A percentile compares a stretch with the other conserved stretches of the same genome.
phyloP scores from a whole-genome alignment of 2,329 filamentous ascomycete genomes.

The Geosmithia flava region DNA sequence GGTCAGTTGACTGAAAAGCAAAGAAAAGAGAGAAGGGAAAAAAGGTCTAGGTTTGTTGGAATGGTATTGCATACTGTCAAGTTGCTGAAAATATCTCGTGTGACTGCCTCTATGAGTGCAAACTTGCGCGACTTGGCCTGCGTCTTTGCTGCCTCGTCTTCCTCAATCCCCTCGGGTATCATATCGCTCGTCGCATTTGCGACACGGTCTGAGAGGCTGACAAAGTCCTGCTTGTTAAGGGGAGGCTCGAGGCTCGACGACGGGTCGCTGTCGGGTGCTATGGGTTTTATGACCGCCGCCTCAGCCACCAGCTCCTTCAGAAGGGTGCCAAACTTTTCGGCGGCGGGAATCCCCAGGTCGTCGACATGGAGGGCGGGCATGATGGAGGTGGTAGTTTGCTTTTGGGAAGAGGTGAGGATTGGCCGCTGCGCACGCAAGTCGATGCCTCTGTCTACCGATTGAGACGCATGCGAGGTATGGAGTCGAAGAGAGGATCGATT shows the following conservation, averaged over 20 bases:
- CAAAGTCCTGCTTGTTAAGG: slow-evolving; percentile 57
- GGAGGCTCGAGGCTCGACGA: slow-evolving; percentile 57
- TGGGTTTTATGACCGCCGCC: slow-evolving; percentile 42
- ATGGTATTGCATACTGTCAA: slow-evolving; percentile 49
- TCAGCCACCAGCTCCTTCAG: slow-evolving; percentile 45
- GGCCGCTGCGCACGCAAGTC: neutral
- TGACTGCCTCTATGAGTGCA: slow-evolving; percentile 71
- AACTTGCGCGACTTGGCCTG: slow-evolving; percentile 36
- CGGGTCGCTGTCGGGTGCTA: slow-evolving; percentile 10
- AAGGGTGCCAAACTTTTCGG: slow-evolving; percentile 38
- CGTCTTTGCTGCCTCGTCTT: slow-evolving; percentile 25
- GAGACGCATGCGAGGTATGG: neutral
- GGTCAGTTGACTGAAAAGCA: no score
- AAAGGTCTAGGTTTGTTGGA: no score
- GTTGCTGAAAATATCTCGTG: slow-evolving; percentile 67
- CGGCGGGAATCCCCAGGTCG: slow-evolving; percentile 37
- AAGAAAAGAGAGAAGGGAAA: no score
- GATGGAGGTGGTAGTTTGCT: slow-evolving; percentile 8
- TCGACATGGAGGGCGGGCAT: slow-evolving; percentile 37
- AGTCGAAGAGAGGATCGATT: neutral
- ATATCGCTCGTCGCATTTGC: slow-evolving; percentile 15
- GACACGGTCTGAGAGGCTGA: slow-evolving; percentile 32
- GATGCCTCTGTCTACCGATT: neutral
- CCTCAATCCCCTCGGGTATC: slow-evolving; percentile 13
- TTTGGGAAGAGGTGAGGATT: slow-evolving; percentile 1